Evolutionary conservation across 257 asterid genomes (phyloP), one percentile per base, ranked within the genome.

Genomic region (Solanum pennellii): DNA sequence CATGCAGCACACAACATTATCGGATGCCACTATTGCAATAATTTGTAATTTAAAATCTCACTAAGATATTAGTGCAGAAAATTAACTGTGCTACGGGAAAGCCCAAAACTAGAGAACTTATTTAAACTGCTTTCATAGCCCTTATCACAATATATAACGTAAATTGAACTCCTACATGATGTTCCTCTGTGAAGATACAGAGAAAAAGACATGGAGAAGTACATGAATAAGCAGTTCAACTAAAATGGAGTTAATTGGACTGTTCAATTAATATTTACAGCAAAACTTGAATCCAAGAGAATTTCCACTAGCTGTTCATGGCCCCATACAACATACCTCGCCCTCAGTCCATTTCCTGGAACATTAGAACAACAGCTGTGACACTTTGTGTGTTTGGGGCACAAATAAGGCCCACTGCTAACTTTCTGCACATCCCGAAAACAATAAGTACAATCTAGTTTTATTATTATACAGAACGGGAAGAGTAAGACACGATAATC

Each of bases 261-360:
- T 29, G 44, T 29, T 31, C 44, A 49, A 18, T 29, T 27, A 29
- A 80, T 59, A 77, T 42, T 27, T 27, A 27, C 20, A n/a, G 18
- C 33, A 83, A 62, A 79, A 65, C 37, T 69, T 31, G 82, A 66
- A 88, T 69, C 71, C 73, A 44, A 45, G 66, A 79, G 65, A 45
- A 79, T 45, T n/a, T 79, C 84, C 41, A 27, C 66, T 16, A 79
- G 23, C 41, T 25, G 62, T 15, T 29, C 42, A 73, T 9, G 80
- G 72, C 90, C 52, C 66, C 47, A 86, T 79, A 89, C 65, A 45
- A 49, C 94, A 82, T 86, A 97, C 99, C 99, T 96, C 68, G 95
- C 94, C 66, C 99, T 96, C 77, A 91, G 91, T 89, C 99, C 99
- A 76, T 97, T 97, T 88, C 99, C 99, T 44, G 99, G 98, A 87